Evolutionary conservation across 768 basidiomycete genomes (phyloP), one percentile per base, ranked within the genome.

Genomic region (Sporobolomyces phaffii): DNA sequence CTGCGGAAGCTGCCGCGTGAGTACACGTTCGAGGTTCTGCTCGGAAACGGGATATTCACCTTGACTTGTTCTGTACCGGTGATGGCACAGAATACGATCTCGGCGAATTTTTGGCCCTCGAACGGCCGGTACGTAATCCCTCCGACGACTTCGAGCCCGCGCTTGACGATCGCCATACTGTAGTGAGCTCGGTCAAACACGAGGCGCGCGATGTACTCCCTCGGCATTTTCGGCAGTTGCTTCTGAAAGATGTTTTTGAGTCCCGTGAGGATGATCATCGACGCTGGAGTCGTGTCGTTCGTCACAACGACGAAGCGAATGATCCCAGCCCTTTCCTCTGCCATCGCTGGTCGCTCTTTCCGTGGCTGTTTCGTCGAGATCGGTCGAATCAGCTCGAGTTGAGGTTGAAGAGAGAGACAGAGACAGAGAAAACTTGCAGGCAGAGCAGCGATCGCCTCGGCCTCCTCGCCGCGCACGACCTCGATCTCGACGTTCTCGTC

Each of bases 11-110:
- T n/a, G n/a, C n/a, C n/a, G n/a, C n/a, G n/a, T n/a, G n/a, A n/a
- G n/a, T n/a, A n/a, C n/a, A n/a, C n/a, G n/a, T n/a, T n/a, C n/a
- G n/a, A n/a, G n/a, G n/a, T n/a, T n/a, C n/a, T n/a, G n/a, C n/a
- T n/a, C n/a, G n/a, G n/a, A 9, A 3, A 47, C 53, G 26, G n/a
- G 41, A 22, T 22, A 28, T 80, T 53, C 75, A 94, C 93, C 84
- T 96, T 97, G 78, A 93, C 91, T 81, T 99, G 94, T 78, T 94
- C 92, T 9, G 89, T 90, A 36, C 90, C 91, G 31, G 91, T 90
- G 10, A 94, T 94, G 0, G 96, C 96, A 76, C 97, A 98, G 79
- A 99, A 99, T 10, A 96, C 93, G 74, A 99, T 98, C 78, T 99
- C 96, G 34, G 93, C 91, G 74, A 99, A 99, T 22, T 87, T 86